These are phyloP conservation scores for Moricandia arvensis DNA, from an alignment of 345 rosid species.

Conservation along the genomic window DNA sequence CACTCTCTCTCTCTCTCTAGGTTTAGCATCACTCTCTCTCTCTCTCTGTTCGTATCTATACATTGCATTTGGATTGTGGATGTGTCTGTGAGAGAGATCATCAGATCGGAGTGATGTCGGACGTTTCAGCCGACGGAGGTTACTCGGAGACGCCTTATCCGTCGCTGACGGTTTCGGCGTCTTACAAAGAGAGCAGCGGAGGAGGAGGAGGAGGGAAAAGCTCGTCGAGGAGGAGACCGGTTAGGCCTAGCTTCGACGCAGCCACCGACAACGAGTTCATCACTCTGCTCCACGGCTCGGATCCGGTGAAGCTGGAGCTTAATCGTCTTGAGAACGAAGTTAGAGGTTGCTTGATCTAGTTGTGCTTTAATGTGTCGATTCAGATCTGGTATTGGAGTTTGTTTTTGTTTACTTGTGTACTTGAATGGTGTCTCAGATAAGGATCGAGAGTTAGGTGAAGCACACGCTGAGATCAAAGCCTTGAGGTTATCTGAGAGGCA, in stretches of 20 bases:
- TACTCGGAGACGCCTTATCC: constrained; percentile 25
- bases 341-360: constrained; percentile 88
- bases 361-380: constrained; percentile 36
- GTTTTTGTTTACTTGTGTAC: not conserved
- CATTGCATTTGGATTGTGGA: constrained; percentile 7
- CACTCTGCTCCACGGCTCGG: constrained; percentile 89
- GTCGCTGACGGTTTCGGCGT: constrained; percentile 58
- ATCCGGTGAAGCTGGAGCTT: constrained; percentile 98
- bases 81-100: constrained; percentile 27
- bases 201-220: constrained; percentile 44
- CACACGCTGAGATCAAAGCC: constrained; percentile 93
- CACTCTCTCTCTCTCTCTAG: constrained; percentile 6
- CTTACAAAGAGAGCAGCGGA: constrained; percentile 58
- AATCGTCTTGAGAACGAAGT: constrained; percentile 98
- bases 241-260: constrained; percentile 90
- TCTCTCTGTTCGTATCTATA: constrained; percentile 4
- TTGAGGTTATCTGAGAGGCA: constrained; percentile 76
- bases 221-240: constrained; percentile 62
- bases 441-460: constrained; percentile 90
- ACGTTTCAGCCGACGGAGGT: constrained; percentile 26
- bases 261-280: constrained; percentile 77
- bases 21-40: not conserved
- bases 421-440: constrained; percentile 50
- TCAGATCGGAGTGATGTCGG: constrained; percentile 36
- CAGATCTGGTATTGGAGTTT: constrained; percentile 16